A percentile compares a stretch with the other conserved stretches of the same genome.
Evolutionary conservation across 2,329 filamentous ascomycete species (phyloP).

Genomic region (Ophiostoma montium): DNA sequence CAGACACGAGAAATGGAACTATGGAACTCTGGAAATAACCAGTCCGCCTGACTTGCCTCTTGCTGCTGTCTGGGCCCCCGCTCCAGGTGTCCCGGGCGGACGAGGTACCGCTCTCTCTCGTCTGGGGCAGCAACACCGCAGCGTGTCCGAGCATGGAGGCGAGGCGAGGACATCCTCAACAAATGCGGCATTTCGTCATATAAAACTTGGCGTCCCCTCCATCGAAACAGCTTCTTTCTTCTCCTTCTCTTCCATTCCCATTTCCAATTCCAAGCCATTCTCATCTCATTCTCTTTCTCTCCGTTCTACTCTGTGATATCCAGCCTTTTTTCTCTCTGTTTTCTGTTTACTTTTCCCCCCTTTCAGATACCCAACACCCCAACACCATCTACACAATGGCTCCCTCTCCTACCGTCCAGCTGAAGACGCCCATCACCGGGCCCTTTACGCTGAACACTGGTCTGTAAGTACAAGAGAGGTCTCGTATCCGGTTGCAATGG

Average conservation of each 20-base stretch:
- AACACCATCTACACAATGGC: conserved; percentile 18
- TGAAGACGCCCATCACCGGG: conserved; percentile 55
- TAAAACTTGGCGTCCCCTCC: not conserved
- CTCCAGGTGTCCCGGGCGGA: not conserved
- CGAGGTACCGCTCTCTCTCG: not conserved
- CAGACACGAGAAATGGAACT: not conserved
- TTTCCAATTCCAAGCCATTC: not conserved
- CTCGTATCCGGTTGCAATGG: not conserved
- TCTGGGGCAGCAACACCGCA: not conserved
- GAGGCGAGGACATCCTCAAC: not conserved
- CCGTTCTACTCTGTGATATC: no score
- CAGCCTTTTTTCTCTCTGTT: not conserved
- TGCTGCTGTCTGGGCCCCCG: not conserved
- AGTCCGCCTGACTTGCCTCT: not conserved
- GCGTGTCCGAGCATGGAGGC: not conserved
- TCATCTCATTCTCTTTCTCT: not conserved
- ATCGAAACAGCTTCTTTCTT: not conserved
- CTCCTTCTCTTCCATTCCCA: not conserved
- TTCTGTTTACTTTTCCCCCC: not conserved
- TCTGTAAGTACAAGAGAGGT: conserved; percentile 30
- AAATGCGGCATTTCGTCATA: conserved; percentile 1
- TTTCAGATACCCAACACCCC: not conserved
- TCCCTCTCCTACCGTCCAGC: conserved; percentile 30
- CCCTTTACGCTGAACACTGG: conserved; percentile 44
- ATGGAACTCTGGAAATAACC: not conserved